A percentile compares a stretch with the other conserved stretches of the same genome.
Conservation (phyloP, 2,329 filamentous ascomycete genomes). For the Cercospora citrullina region DNA sequence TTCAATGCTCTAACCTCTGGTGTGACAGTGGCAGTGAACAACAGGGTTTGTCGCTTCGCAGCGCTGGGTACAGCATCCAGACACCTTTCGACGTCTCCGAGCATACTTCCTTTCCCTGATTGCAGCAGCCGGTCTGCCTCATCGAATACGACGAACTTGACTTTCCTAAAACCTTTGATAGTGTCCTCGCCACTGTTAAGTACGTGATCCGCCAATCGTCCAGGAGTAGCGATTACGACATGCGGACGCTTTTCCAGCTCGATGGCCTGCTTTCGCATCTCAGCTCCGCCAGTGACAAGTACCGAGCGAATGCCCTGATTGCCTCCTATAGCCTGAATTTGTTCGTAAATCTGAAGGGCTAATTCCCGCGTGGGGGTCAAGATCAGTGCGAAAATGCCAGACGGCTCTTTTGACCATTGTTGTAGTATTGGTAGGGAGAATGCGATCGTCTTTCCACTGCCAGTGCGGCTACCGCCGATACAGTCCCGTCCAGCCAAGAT, state of each 20-base stretch:
- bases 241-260: slow-evolving; percentile 80
- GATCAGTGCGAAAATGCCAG: slow-evolving; percentile 84
- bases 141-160: slow-evolving; percentile 86
- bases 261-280: slow-evolving; percentile 89
- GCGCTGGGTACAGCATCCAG: slow-evolving; percentile 77
- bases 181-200: slow-evolving; percentile 89
- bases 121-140: slow-evolving; percentile 89
- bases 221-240: slow-evolving; percentile 90
- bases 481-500: slow-evolving; percentile 90
- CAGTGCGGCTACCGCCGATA: slow-evolving; percentile 90
- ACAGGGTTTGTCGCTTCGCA: slow-evolving; percentile 78
- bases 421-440: slow-evolving; percentile 94
- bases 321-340: slow-evolving; percentile 88
- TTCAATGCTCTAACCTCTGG: slow-evolving; percentile 87
- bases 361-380: slow-evolving; percentile 90
- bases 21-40: slow-evolving; percentile 96
- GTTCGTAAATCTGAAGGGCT: slow-evolving; percentile 93
- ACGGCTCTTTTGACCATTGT: slow-evolving; percentile 88
- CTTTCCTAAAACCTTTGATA: slow-evolving; percentile 73
- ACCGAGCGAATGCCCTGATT: slow-evolving; percentile 83
- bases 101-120: slow-evolving; percentile 77
- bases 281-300: slow-evolving; percentile 86
- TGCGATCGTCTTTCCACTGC: slow-evolving; percentile 95
- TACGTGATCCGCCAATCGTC: slow-evolving; percentile 90
- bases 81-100: slow-evolving; percentile 90